A percentile compares a stretch with the other conserved stretches of the same genome.
Evolutionary conservation across 2,329 filamentous ascomycete genomes (phyloP).

Genomic region (Didymella pomorum): DNA sequence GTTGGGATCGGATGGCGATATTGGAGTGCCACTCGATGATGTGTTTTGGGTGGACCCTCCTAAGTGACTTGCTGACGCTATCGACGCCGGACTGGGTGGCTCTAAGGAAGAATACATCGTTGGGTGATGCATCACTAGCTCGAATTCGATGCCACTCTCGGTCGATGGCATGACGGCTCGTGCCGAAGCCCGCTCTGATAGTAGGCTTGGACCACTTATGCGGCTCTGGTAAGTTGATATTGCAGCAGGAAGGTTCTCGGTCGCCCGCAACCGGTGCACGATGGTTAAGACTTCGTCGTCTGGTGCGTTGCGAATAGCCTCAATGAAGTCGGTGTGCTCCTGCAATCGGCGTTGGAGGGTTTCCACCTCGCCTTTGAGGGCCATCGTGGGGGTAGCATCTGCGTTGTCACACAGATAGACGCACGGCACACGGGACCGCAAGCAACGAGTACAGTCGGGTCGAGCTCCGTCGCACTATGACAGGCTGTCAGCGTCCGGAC

Average conservation of each 20-base stretch:
- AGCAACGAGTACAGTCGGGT: conserved; percentile 14
- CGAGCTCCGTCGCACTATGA: conserved; percentile 14
- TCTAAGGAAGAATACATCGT: conserved; percentile 5
- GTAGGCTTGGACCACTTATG: background rate
- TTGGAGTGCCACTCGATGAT: background rate
- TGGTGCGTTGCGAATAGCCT: conserved; percentile 9
- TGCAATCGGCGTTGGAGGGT: conserved; percentile 13
- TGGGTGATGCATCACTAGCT: conserved; percentile 12
- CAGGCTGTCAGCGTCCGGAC: conserved; percentile 4
- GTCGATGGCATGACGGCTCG: conserved; percentile 3
- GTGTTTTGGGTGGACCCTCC: background rate
- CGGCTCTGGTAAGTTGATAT: background rate
- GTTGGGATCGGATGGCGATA: background rate
- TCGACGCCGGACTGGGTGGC: conserved; percentile 3
- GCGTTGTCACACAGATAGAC: conserved; percentile 20
- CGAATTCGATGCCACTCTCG: conserved; percentile 10
- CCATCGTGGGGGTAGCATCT: conserved; percentile 20
- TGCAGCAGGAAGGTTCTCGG: background rate
- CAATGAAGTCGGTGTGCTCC: conserved; percentile 9
- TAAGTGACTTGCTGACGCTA: background rate
- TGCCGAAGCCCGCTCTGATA: background rate
- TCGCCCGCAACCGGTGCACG: conserved; percentile 1
- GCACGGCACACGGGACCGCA: conserved; percentile 2
- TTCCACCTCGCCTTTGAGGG: conserved; percentile 16
- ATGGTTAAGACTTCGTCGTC: conserved; percentile 16